Conservation (phyloP, 2,329 filamentous ascomycete genomes). For the Talaromyces piceae region DNA sequence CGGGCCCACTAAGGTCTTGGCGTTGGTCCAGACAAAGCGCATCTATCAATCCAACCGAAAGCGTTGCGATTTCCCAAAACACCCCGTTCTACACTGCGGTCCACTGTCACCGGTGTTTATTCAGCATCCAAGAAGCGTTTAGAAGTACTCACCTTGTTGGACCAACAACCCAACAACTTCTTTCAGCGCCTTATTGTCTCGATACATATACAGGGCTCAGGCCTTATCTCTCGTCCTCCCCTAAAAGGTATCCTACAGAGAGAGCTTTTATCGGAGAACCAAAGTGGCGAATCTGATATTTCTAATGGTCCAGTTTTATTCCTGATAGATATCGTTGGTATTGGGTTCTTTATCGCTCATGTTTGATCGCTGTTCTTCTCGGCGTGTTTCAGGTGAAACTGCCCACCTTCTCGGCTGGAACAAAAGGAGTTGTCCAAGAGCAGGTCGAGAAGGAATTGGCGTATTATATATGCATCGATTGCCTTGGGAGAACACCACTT, state of each 20-base stretch:
- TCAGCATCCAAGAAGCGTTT: too few species aligned
- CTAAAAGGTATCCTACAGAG: constrained; percentile 37
- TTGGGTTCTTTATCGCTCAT: constrained; percentile 40
- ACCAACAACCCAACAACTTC: too few species aligned
- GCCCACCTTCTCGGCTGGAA: constrained; percentile 18
- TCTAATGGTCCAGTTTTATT: constrained; percentile 39
- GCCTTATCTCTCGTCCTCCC: constrained; percentile 33
- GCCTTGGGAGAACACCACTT: constrained; percentile 30
- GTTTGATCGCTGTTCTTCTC: constrained; percentile 46
- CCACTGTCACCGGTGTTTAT: too few species aligned
- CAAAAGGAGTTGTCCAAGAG: constrained; percentile 11
- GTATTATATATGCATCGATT: constrained; percentile 35
- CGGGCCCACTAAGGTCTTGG: not conserved
- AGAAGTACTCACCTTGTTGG: too few species aligned
- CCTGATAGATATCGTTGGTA: constrained; percentile 44
- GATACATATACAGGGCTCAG: constrained; percentile 31
- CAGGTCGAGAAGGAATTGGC: constrained; percentile 37
- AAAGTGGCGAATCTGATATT: constrained; percentile 30
- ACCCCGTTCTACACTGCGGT: too few species aligned
- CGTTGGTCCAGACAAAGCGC: not conserved
- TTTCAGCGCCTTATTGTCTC: constrained; percentile 14
- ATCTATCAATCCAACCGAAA: too few species aligned
- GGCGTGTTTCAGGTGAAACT: constrained; percentile 42
- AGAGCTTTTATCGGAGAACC: constrained; percentile 37
- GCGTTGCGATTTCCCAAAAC: too few species aligned